Base-by-base conservation (phyloP, 345 rosid species). In the Eucalyptus paniculata region DNA sequence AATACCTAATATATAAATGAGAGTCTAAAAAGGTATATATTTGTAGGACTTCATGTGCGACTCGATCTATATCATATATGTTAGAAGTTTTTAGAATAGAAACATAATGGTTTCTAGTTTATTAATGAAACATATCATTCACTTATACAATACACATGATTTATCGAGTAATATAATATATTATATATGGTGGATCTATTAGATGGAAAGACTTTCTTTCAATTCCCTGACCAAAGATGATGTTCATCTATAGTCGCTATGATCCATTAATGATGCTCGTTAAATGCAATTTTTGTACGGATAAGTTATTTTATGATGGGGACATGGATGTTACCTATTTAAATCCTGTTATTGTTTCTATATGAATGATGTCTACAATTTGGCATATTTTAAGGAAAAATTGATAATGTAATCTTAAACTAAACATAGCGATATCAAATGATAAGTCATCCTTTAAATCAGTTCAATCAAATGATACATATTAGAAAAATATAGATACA, bases 31-130 rank as follows among this genome's bases (percentile, higher is more conserved):
- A 56, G 1, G 42, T 17, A 69, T 69, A 69, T 17, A 18, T 69
- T 69, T 1, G 1, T 69, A 2, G 13, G 42, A 34, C 4, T 62
- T 62, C 18, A 62, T 0, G 9, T 6, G 2, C 3, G 18, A 28
- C 37, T 67, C 80, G 6, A 67, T 32, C 23, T 32, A 34, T 37
- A 69, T 32, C 42, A 18, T 8, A 34, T 34, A 72, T 13, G 6
- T 37, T 3, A 3, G 15, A 72, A 19, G 45, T 37, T 37, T 37
- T 72, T 28, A 37, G 3, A 42, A 37, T 34, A 72, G 2, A 72
- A 18, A 72, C 12, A 72, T 37, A 44, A 77, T 19, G 15, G 28
- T 77, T 37, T 37, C 28, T 2, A 77, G 3, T 28, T 65, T 65
- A 65, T 65, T 16, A 15, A 16, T 65, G 13, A 77, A 77, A 4